Base-by-base conservation (phyloP, 176 grass and related monocot species). In the Lolium multiflorum region DNA sequence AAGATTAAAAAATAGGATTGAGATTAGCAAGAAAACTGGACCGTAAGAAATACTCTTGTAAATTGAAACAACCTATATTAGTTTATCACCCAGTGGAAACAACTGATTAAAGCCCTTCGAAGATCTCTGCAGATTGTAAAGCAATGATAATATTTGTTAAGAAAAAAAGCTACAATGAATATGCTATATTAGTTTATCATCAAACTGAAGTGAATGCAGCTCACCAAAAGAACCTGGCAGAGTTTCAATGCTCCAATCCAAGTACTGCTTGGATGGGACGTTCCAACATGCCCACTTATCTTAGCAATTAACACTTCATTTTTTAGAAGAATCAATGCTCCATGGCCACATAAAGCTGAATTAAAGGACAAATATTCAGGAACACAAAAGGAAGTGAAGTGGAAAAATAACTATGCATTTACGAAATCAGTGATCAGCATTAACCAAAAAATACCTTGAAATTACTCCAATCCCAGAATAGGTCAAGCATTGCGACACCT, bases 291-390 rank as follows among this genome's bases (percentile, higher is more conserved):
- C 59, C 62, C 47, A 75, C 81, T 64, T 62, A 88, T 69, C 52
- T 82, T 83, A 82, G 48, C 1, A 82, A 92, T 79, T 18, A 96
- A 58, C 9, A 77, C 91, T 83, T 95, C 73, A 67, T 84, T 92
- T 28, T 83, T 86, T 63, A 98, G 74, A 85, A 98, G 72, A 50
- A 78, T 69, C 87, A 84, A 79, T 0, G 86, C 86, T 78, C 91
- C 91, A 94, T 95, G 72, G 78, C 90, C 87, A 66, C 90, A 96
- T 85, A 98, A 90, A 92, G 90, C 96, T 98, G 84, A 61, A 46
- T 88, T 47, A 82, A n/a, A 88, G 26, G 75, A 46, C 10, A 90
- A 26, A 20, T 70, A 57, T 73, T 88, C 16, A 83, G 28, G 0
- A 75, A 71, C 11, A 87, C 3, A 84, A 71, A 43, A 83, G 9